Conservation (phyloP, 768 basidiomycete genomes). For the Hypholoma sublateritium region DNA sequence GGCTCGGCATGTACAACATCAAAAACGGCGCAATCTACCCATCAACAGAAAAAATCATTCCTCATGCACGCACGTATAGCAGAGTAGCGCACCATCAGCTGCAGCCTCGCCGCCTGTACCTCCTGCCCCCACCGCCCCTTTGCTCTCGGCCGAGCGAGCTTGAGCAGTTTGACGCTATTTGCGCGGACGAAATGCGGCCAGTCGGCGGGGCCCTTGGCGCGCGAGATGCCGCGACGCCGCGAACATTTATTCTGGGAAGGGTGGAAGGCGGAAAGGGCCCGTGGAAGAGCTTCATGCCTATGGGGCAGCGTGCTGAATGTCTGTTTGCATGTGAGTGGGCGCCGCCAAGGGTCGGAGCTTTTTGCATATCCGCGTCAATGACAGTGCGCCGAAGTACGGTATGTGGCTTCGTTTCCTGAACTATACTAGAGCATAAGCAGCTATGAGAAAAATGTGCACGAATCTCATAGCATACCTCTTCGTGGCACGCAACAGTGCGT, state of each 20-base stretch:
- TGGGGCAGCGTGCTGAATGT: background rate
- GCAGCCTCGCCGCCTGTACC: background rate
- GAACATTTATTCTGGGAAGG: background rate
- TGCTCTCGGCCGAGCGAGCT: background rate
- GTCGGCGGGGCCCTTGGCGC: background rate
- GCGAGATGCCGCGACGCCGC: background rate
- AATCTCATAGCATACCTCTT: constrained; percentile 61
- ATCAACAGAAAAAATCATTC: background rate
- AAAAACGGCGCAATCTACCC: background rate
- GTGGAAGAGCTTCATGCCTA: background rate
- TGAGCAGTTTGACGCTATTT: background rate
- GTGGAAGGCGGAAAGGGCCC: background rate
- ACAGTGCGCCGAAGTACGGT: constrained; percentile 92
- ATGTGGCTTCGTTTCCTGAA: constrained; percentile 85
- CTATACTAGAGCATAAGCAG: constrained; percentile 33
- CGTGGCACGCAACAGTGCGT: constrained; percentile 81
- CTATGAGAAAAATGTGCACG: background rate
- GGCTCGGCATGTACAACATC: too few species aligned
- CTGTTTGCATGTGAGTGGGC: background rate
- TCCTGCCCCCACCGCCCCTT: background rate
- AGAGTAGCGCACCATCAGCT: background rate
- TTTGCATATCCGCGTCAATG: too few species aligned
- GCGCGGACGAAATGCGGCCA: background rate
- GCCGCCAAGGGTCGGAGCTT: too few species aligned
- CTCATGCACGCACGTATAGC: background rate